These are phyloP conservation scores for Boletus subparvulus DNA, from an alignment of 768 basidiomycete species.

Conservation along the genomic window DNA sequence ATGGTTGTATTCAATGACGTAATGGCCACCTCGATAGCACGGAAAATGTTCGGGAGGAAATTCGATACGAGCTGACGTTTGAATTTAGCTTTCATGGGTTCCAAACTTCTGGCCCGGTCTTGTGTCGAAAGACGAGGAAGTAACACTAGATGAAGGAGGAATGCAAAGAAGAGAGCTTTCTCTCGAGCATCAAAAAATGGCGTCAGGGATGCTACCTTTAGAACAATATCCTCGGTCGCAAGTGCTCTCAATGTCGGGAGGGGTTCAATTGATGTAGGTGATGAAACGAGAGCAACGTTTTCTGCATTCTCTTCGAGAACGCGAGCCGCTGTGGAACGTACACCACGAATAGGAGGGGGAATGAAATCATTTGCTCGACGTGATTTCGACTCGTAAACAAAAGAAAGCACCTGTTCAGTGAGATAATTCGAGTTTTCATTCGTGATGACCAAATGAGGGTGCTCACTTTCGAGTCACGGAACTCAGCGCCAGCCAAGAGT, in stretches of 20 bases:
- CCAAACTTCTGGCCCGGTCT: slow-evolving; percentile 39
- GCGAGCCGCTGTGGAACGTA: slow-evolving; percentile 6
- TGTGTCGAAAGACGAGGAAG: slow-evolving; percentile 38
- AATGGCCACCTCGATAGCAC: slow-evolving; percentile 28
- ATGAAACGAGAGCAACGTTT: not conserved
- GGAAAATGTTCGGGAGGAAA: slow-evolving; percentile 45
- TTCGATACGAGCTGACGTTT: slow-evolving; percentile 28
- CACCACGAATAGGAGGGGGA: slow-evolving; percentile 6
- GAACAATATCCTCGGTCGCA: slow-evolving; percentile 6
- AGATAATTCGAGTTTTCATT: not conserved
- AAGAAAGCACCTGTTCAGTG: slow-evolving; percentile 51
- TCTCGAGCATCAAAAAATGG: slow-evolving; percentile 5
- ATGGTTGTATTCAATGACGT: slow-evolving; percentile 24
- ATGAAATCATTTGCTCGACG: slow-evolving; percentile 13
- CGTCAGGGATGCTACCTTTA: slow-evolving; percentile 7
- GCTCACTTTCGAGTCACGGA: slow-evolving; percentile 61
- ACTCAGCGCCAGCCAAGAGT: slow-evolving; percentile 53
- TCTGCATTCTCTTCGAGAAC: slow-evolving; percentile 6
- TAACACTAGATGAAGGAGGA: slow-evolving; percentile 40
- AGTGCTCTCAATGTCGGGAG: not conserved
- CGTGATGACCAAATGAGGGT: not conserved
- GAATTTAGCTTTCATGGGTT: slow-evolving; percentile 31
- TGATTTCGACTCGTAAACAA: slow-evolving; percentile 49
- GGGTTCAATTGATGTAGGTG: not conserved
- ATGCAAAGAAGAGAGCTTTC: slow-evolving; percentile 34